These are phyloP conservation scores for Acanthamoeba comandoni DNA, from an alignment of 208 protist genomes.

Conservation along the genomic window DNA sequence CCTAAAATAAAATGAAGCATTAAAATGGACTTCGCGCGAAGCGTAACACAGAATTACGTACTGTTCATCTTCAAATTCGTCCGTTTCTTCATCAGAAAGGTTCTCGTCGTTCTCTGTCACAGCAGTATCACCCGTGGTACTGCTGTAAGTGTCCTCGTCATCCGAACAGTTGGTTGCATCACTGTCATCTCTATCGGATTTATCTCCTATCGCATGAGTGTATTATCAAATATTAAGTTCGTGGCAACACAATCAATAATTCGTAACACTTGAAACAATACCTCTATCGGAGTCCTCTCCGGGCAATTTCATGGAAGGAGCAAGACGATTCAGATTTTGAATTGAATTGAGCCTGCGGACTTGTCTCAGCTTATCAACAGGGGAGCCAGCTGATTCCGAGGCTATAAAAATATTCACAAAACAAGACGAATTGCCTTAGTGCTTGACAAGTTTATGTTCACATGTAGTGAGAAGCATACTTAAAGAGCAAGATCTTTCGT, in stretches of 20 bases:
- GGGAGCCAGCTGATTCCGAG: neutral
- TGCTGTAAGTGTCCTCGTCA: constrained; percentile 39
- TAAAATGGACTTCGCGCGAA: neutral
- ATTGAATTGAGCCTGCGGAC: constrained; percentile 62
- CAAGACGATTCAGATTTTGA: constrained; percentile 48
- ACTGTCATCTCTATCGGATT: constrained; percentile 42
- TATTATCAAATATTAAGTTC: no score
- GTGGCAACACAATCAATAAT: no score
- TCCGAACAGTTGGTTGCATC: constrained; percentile 3
- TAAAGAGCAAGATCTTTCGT: constrained; percentile 16
- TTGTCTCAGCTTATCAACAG: constrained; percentile 46
- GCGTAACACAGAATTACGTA: neutral
- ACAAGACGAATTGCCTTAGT: no score
- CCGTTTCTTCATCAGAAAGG: constrained; percentile 60
- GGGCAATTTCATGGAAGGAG: constrained; percentile 24
- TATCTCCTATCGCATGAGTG: no score
- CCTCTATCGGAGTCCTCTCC: no score
- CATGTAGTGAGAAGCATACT: no score
- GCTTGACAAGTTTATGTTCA: no score
- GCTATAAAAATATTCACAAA: no score
- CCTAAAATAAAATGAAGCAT: neutral
- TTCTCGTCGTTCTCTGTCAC: constrained; percentile 66
- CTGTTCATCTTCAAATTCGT: constrained; percentile 57
- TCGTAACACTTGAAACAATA: no score
- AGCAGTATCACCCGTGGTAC: constrained; percentile 43